Conservation (phyloP, 1,284 basidiomycete species). For the Acaromyces ingoldii region DNA sequence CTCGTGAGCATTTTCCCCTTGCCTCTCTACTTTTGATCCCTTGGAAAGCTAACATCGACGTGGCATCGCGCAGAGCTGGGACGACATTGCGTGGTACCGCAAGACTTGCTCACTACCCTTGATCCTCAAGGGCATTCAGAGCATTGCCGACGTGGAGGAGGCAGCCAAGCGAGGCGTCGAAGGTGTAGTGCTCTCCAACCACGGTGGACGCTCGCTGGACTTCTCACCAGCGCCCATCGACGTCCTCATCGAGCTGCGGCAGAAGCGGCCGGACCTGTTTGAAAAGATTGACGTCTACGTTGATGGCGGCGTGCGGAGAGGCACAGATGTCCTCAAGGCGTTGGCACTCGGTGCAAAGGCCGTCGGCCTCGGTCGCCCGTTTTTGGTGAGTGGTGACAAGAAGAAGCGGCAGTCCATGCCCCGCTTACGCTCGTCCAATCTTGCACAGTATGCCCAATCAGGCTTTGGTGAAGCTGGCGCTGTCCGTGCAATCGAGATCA, state of each 20-base stretch:
- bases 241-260: conserved; percentile 57
- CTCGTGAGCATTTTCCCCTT: conserved; percentile 47
- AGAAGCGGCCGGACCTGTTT: conserved; percentile 71
- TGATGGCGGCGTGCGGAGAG: conserved; percentile 78
- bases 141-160: conserved; percentile 67
- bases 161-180: conserved; percentile 56
- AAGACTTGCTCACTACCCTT: conserved; percentile 72
- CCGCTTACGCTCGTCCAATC: not conserved
- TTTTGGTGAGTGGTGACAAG: conserved; percentile 56
- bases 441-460: conserved; percentile 69
- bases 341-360: conserved; percentile 79
- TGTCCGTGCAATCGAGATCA: conserved; percentile 63
- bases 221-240: conserved; percentile 46
- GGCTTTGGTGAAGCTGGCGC: conserved; percentile 81
- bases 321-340: conserved; percentile 72
- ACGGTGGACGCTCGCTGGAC: conserved; percentile 54
- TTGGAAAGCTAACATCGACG: conserved; percentile 1
- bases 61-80: conserved; percentile 38
- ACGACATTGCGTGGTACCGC: conserved; percentile 69
- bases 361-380: conserved; percentile 80
- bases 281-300: conserved; percentile 69
- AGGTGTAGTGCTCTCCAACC: conserved; percentile 53
- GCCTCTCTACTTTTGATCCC: conserved; percentile 2
- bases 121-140: conserved; percentile 68
- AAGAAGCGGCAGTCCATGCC: no score